These are phyloP conservation scores for Prunus kanzakura DNA, from an alignment of 306 rosid species.

Conservation along the genomic window DNA sequence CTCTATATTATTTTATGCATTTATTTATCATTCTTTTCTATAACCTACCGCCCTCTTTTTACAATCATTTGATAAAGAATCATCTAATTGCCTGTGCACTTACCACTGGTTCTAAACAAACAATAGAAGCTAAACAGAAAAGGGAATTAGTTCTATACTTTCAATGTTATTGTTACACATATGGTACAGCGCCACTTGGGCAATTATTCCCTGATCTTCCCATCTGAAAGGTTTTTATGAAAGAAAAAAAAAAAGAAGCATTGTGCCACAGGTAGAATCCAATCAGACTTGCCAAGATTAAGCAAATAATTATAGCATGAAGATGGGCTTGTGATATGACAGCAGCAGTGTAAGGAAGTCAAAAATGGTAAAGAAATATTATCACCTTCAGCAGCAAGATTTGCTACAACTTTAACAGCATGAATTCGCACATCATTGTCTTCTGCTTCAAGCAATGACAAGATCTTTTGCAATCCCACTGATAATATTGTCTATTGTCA, in stretches of 20 bases:
- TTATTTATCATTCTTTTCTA: neutral
- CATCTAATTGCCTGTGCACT: neutral
- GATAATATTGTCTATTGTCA: slow-evolving; percentile 31
- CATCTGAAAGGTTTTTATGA: no score
- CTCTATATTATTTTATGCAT: neutral
- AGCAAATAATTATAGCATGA: neutral
- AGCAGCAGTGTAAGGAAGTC: neutral
- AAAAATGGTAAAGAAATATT: neutral
- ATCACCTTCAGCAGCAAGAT: slow-evolving; percentile 99
- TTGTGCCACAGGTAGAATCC: neutral
- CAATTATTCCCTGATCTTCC: no score
- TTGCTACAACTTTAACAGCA: slow-evolving; percentile 99
- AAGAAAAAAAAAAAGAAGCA: neutral
- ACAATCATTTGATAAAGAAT: neutral
- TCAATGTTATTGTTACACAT: neutral
- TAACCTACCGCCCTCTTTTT: neutral
- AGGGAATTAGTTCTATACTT: neutral
- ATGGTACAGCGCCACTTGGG: no score
- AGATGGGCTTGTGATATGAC: slow-evolving; percentile 5
- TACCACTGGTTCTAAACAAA: neutral
- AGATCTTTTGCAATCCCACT: slow-evolving; percentile 98
- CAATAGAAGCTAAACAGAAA: neutral
- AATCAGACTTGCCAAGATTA: neutral
- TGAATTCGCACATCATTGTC: slow-evolving; percentile 91
- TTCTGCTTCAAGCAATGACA: slow-evolving; percentile 95